Base-by-base conservation (phyloP, 1,284 basidiomycete species). In the Sporisorium iseilematis-ciliati region DNA sequence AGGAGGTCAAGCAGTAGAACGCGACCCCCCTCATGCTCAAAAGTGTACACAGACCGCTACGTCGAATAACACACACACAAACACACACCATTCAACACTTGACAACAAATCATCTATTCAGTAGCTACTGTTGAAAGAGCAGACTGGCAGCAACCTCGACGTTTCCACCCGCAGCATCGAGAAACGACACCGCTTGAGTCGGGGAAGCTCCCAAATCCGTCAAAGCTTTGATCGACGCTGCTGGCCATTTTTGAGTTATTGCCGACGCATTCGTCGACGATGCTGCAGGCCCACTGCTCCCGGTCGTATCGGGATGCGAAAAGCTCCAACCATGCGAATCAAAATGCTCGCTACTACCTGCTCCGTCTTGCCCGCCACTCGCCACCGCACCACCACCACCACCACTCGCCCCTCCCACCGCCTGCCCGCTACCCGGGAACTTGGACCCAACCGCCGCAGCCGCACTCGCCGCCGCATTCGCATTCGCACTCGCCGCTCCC, bases 131-230 rank as follows among this genome's bases (percentile, higher is more conserved):
- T 43, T 81, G 79, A 84, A 97, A 97, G 54, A 97, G 86, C 85
- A 96, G 87, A 38, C 93, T 93, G 4, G 93, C 95, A 3, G 95
- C 95, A 20, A 92, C 88, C 68, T 97, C 94, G 7, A 95, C 87
- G 81, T 96, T 94, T 1, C 95, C 95, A 2, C 90, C 90, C 1
- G 93, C 89, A 6, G 93, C 92, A 21, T 92, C 89, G 59, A 98
- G 87, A 23, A 91, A 88, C 57, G 89, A 89, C 16, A 93, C 89
- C 0, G 95, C 95, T 31, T 91, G 87, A 53, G 92, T 91, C 62
- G 91, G 88, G 18, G 90, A 87, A 2, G 90, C 92, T 2, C 95
- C 95, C 7, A 81, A 64, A 51, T 78, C 76, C 1, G 96, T 89
- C 11, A 97, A 59, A 12, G 73, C 68, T 52, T 66, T 58, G 54